A percentile compares a stretch with the other conserved stretches of the same genome.
phyloP scores from a whole-genome alignment of 2,329 filamentous ascomycete genomes.

The Talaromyces sp. region DNA sequence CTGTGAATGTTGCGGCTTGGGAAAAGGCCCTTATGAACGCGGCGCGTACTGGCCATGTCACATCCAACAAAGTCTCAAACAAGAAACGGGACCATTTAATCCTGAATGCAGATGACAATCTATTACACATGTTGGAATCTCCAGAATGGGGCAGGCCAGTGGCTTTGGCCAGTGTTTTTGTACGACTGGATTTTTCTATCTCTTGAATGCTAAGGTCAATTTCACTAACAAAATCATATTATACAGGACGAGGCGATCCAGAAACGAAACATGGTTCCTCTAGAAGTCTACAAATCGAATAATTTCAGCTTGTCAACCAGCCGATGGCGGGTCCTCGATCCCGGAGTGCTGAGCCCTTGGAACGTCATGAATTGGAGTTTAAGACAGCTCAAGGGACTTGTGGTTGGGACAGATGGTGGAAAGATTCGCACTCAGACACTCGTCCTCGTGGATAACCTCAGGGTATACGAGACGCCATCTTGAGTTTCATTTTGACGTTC shows the following conservation, averaged over 20 bases:
- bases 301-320: slow-evolving; percentile 70
- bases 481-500: slow-evolving; percentile 19
- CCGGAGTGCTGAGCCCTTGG: slow-evolving; percentile 59
- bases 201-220: not conserved
- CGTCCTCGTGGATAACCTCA: slow-evolving; percentile 57
- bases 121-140: slow-evolving; percentile 70
- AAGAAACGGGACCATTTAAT: slow-evolving; percentile 50
- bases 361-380: slow-evolving; percentile 73
- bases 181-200: slow-evolving; percentile 31
- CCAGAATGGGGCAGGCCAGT: slow-evolving; percentile 78
- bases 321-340: slow-evolving; percentile 58
- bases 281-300: slow-evolving; percentile 65
- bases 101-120: slow-evolving; percentile 57
- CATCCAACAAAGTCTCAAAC: slow-evolving; percentile 29
- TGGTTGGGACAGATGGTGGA: slow-evolving; percentile 48
- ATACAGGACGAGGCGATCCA: slow-evolving; percentile 65
- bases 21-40: slow-evolving; percentile 70
- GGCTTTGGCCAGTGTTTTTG: slow-evolving; percentile 73
- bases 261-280: slow-evolving; percentile 66
- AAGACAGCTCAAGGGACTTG: slow-evolving; percentile 60
- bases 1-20: slow-evolving; percentile 78
- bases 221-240: not conserved
- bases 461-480: slow-evolving; percentile 40
- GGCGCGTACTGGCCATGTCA: slow-evolving; percentile 61
- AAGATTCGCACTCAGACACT: slow-evolving; percentile 44